These are phyloP conservation scores for Aristolochia fimbriata DNA, from an alignment of 164 flowering plant species.

Conservation along the genomic window DNA sequence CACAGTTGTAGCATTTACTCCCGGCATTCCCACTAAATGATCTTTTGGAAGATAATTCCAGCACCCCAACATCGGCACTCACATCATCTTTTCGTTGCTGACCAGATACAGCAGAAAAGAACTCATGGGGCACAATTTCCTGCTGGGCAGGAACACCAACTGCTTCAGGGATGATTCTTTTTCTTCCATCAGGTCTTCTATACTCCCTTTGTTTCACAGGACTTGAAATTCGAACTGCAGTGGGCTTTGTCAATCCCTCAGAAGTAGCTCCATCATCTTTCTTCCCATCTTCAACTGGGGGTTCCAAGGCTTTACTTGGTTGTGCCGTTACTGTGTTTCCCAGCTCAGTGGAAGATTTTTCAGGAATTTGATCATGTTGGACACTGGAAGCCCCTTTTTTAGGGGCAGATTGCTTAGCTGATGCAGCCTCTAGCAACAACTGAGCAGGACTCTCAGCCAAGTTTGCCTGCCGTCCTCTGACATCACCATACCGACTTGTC, in stretches of 20 bases:
- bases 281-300: constrained; percentile 43
- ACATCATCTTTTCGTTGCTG: constrained; percentile 30
- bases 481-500: constrained; percentile 92
- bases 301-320: constrained; percentile 25
- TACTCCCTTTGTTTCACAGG: constrained; percentile 97
- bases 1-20: constrained; percentile 11
- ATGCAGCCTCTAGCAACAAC: constrained; percentile 85
- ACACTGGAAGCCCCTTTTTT: constrained; percentile 41
- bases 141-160: constrained; percentile 67
- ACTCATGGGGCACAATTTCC: constrained; percentile 40
- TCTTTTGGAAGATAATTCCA: constrained; percentile 40
- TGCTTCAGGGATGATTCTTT: constrained; percentile 96
- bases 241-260: constrained; percentile 44
- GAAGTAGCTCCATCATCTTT: constrained; percentile 28
- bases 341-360: constrained; percentile 38
- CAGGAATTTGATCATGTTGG: constrained; percentile 29
- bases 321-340: constrained; percentile 12
- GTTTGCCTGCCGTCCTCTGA: constrained; percentile 76
- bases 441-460: constrained; percentile 96
- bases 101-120: constrained; percentile 29
- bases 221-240: constrained; percentile 48
- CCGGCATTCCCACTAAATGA: constrained; percentile 17
- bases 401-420: constrained; percentile 52
- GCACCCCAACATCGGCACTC: constrained; percentile 24
- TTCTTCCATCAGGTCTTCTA: constrained; percentile 95